phyloP scores from a whole-genome alignment of 1,284 basidiomycete genomes.

The Ustilago shanxiensis region DNA sequence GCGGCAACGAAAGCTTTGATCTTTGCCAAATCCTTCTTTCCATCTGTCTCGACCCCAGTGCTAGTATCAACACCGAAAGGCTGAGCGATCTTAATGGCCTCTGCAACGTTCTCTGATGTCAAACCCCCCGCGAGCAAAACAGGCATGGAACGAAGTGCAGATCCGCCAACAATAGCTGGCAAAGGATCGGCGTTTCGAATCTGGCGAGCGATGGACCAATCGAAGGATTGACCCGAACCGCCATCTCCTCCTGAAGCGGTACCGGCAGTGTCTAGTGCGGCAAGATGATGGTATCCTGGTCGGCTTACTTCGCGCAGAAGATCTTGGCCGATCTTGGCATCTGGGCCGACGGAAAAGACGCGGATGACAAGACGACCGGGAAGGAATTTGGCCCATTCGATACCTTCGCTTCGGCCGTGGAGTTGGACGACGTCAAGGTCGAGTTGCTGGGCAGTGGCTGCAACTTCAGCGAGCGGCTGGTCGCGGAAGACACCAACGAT shows the following conservation, averaged over 20 bases:
- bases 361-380: slow-evolving; percentile 65
- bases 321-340: slow-evolving; percentile 18
- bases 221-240: slow-evolving; percentile 60
- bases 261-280: slow-evolving; percentile 61
- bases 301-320: slow-evolving; percentile 56
- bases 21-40: slow-evolving; percentile 59
- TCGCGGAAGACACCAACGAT: slow-evolving; percentile 69
- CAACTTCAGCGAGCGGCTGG: slow-evolving; percentile 64
- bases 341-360: slow-evolving; percentile 59
- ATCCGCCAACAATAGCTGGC: slow-evolving; percentile 31
- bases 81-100: slow-evolving; percentile 44
- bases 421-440: slow-evolving; percentile 67
- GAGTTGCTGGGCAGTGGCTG: slow-evolving; percentile 44
- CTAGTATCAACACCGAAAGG: slow-evolving; percentile 64
- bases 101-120: slow-evolving; percentile 56
- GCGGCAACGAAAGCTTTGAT: slow-evolving; percentile 56
- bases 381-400: slow-evolving; percentile 66
- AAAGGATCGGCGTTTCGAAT: slow-evolving; percentile 43
- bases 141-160: slow-evolving; percentile 32
- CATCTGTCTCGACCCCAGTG: slow-evolving; percentile 65
- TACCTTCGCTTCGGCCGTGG: slow-evolving; percentile 62
- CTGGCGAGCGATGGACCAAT: slow-evolving; percentile 57
- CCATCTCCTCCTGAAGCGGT: slow-evolving; percentile 46
- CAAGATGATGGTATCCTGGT: slow-evolving; percentile 64
- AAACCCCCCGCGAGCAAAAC: slow-evolving; percentile 67